Base-by-base conservation (phyloP, 2,329 filamentous ascomycete species). In the Paecilomyces dactylethromorphus region DNA sequence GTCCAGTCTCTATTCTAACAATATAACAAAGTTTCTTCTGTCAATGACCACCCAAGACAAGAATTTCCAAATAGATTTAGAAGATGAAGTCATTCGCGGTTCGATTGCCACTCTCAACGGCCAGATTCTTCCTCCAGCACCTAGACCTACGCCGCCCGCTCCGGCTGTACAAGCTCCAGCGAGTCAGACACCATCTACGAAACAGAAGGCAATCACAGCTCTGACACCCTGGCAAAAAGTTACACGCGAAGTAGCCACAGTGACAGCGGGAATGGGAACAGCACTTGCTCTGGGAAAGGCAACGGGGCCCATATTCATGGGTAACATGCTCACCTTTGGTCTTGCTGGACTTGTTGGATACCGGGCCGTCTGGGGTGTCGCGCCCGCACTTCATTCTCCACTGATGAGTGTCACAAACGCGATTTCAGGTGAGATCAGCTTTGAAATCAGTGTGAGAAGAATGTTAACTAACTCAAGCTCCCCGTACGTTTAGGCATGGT, bases 401-500 rank as follows among this genome's bases (percentile, higher is more conserved):
- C 78, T 96, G 4, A 96, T 96, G 92, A 92, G 89, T 65, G 91
- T 95, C 35, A 96, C 92, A 7, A 96, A 96, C 71, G 92, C 92
- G 29, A 96, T 96, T 66, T 94, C 90, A 32, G 91, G 88, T 74
- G 77, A 63, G 63, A 26, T 26, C 4, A 29, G 22, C 1, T 7
- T 49, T 21, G 32, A 1, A 12, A 55, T 56, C 50, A n/a, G n/a
- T n/a, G 26, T 6, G 26, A 29, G 26, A 29, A 29, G 26, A 29
- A 29, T 49, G 13, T 35, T 22, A 51, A 10, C 29, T 11, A 10
- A 45, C 26, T 39, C 7, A 35, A 1, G 29, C 54, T 57, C 65
- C 70, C 59, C 71, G 54, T 56, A 3, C 10, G n/a, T 21, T 35
- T 62, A 81, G 82, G 85, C 57, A 91, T 96, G 88, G 92, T 96